Conservation (phyloP, 306 rosid genomes). For the Lagenaria siceraria region DNA sequence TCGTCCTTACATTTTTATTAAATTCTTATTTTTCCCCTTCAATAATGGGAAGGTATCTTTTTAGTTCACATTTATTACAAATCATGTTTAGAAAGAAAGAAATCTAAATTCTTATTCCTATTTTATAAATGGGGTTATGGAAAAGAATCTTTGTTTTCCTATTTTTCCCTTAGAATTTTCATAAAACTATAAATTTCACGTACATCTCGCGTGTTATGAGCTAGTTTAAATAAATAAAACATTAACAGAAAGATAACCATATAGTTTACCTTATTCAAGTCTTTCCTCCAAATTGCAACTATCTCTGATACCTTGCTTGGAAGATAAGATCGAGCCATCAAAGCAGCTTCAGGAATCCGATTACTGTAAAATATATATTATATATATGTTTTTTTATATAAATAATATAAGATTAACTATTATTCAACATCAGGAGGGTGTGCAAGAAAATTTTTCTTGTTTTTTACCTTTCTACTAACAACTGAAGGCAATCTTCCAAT, state of each 20-base stretch:
- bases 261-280: slow-evolving; percentile 70
- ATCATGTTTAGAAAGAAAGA: no score
- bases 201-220: no score
- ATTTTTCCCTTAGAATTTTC: no score
- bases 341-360: slow-evolving; percentile 98
- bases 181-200: no score
- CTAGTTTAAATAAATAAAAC: not conserved
- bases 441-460: not conserved
- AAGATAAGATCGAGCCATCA: slow-evolving; percentile 98
- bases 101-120: no score
- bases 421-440: not conserved
- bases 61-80: no score
- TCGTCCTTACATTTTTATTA: no score
- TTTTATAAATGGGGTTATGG: no score
- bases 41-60: no score
- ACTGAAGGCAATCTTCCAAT: slow-evolving; percentile 89
- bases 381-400: not conserved
- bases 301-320: slow-evolving; percentile 97
- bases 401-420: not conserved
- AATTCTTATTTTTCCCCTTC: no score
- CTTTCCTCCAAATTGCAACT: slow-evolving; percentile 93
- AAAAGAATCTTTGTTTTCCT: no score
- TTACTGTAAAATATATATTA: slow-evolving; percentile 38
- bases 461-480: slow-evolving; percentile 77
- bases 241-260: not conserved